These are phyloP conservation scores for Botrytis elliptica DNA, from an alignment of 2,329 filamentous ascomycete genomes.

Conservation along the genomic window DNA sequence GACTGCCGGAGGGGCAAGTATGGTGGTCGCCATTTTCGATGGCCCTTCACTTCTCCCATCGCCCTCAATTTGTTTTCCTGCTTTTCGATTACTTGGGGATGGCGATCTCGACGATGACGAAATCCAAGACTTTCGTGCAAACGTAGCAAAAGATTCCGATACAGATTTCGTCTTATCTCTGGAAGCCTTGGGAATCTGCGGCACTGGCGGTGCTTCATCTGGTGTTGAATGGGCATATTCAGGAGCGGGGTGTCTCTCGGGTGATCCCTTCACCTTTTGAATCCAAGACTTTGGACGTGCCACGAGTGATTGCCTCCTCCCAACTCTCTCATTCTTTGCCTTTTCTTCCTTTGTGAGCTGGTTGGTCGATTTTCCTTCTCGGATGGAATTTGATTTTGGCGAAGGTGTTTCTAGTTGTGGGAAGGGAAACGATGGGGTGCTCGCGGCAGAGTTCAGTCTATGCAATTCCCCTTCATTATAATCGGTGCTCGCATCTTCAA, in stretches of 20 bases:
- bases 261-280: constrained; percentile 37
- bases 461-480: constrained; percentile 29
- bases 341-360: constrained; percentile 33
- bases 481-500: constrained; percentile 30
- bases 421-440: constrained; percentile 23
- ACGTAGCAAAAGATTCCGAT: constrained; percentile 49
- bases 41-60: constrained; percentile 25
- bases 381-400: constrained; percentile 21
- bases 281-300: constrained; percentile 41
- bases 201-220: constrained; percentile 40
- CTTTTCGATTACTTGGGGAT: constrained; percentile 42
- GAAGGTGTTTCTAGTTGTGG: constrained; percentile 16
- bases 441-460: constrained; percentile 23
- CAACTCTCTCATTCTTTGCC: constrained; percentile 34
- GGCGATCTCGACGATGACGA: constrained; percentile 46
- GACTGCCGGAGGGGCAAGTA: constrained; percentile 25
- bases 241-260: constrained; percentile 32
- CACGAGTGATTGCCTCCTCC: constrained; percentile 39
- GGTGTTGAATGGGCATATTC: constrained; percentile 33
- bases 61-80: constrained; percentile 27
- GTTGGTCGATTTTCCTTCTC: constrained; percentile 27
- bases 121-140: constrained; percentile 52
- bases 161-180: constrained; percentile 46
- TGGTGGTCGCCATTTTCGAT: constrained; percentile 28
- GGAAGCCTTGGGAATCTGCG: constrained; percentile 32